Percentiles rank a stretch among this genome's conserved stretches.
phyloP scores from a whole-genome alignment of 148 eudicot genomes.

The Amaranthus hypochondriacus region DNA sequence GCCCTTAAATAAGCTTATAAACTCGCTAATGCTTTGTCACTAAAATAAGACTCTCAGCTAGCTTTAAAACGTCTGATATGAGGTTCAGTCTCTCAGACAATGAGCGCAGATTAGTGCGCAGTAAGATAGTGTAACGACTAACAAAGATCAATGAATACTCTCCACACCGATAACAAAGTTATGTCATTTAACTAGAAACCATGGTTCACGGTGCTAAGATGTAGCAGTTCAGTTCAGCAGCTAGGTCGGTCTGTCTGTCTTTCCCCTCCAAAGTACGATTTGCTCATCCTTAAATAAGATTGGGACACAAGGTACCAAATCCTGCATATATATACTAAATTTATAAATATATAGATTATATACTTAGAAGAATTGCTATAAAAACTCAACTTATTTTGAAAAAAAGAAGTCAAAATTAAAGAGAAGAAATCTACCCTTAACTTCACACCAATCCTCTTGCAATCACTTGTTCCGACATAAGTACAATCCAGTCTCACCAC shows the following conservation, averaged over 20 bases:
- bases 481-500: conserved; percentile 79
- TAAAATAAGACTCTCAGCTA: no score
- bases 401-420: neutral
- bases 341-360: neutral
- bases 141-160: neutral
- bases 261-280: conserved; percentile 87
- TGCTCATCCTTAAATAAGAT: conserved; percentile 91
- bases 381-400: neutral
- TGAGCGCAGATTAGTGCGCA: no score
- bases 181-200: conserved; percentile 1
- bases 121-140: neutral
- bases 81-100: no score
- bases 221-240: conserved; percentile 11
- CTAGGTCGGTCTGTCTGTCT: conserved; percentile 30
- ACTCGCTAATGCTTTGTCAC: no score
- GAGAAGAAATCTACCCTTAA: conserved; percentile 47
- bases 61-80: no score
- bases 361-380: neutral
- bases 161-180: neutral
- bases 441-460: conserved; percentile 92
- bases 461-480: conserved; percentile 67
- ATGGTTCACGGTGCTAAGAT: conserved; percentile 1
- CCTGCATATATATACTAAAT: conserved; percentile 35
- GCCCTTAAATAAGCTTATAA: no score
- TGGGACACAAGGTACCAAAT: conserved; percentile 90